These are phyloP conservation scores for Dictyostelium citrinum DNA, from an alignment of 78 protist genomes.

Conservation along the genomic window DNA sequence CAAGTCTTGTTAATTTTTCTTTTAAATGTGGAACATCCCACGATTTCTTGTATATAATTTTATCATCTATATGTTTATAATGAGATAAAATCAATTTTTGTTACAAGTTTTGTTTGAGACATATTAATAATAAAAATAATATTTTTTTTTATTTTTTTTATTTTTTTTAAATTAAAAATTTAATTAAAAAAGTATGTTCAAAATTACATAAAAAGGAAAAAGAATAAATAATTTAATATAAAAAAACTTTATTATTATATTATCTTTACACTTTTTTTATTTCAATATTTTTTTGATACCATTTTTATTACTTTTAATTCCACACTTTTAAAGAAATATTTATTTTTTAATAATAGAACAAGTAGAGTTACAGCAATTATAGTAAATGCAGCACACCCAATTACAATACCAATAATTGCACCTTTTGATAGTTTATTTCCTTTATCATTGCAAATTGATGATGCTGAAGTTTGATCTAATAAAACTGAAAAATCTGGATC, in stretches of 20 bases:
- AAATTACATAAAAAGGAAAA: not conserved
- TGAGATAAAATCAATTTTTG: too few species aligned
- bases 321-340: not conserved
- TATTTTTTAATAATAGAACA: not conserved
- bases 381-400: not conserved
- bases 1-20: not conserved
- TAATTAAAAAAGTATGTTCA: too few species aligned
- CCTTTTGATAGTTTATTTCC: not conserved
- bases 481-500: conserved; percentile 4
- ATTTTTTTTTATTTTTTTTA: too few species aligned
- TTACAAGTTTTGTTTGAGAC: too few species aligned
- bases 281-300: not conserved
- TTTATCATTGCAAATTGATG: not conserved
- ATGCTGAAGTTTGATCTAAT: not conserved
- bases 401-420: not conserved
- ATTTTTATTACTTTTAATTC: not conserved
- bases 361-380: not conserved
- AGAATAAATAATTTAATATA: not conserved
- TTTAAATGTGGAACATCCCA: not conserved
- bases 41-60: not conserved
- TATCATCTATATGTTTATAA: not conserved
- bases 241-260: too few species aligned
- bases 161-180: too few species aligned
- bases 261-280: not conserved
- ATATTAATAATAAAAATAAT: too few species aligned